A percentile compares a stretch with the other conserved stretches of the same genome.
Conservation (phyloP, 2,329 filamentous ascomycete species). For the Penicillium sp. region DNA sequence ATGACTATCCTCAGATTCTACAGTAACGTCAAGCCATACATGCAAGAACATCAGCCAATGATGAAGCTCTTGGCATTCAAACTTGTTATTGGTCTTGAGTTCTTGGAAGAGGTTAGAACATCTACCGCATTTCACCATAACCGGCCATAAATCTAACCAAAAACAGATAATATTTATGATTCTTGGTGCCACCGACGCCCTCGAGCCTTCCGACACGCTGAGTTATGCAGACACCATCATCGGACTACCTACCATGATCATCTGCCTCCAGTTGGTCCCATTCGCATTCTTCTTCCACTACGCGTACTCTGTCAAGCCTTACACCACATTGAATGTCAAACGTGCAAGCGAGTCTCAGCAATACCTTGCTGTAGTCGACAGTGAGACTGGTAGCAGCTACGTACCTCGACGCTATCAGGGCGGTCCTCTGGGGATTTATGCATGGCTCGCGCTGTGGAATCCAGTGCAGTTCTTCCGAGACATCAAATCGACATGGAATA, state of each 20-base stretch:
- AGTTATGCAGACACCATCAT: conserved; percentile 36
- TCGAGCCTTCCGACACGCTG: conserved; percentile 28
- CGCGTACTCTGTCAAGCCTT: conserved; percentile 32
- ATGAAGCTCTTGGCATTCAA: conserved; percentile 42
- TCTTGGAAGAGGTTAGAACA: conserved; percentile 33
- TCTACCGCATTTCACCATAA: neutral
- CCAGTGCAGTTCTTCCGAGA: conserved; percentile 10
- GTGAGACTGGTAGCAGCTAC: neutral
- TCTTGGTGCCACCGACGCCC: conserved; percentile 25
- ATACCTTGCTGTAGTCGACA: conserved; percentile 9
- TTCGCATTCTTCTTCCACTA: conserved; percentile 37
- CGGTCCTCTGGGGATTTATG: conserved; percentile 13
- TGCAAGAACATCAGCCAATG: conserved; percentile 35
- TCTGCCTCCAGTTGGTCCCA: conserved; percentile 37
- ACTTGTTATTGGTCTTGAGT: conserved; percentile 35
- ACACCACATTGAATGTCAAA: conserved; percentile 9
- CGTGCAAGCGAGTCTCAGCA: neutral
- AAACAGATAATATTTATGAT: conserved; percentile 35
- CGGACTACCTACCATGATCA: conserved; percentile 35
- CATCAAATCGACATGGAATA: conserved; percentile 10
- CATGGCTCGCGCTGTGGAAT: conserved; percentile 17
- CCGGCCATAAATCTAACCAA: conserved; percentile 6
- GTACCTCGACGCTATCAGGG: conserved; percentile 14
- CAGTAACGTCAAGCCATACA: conserved; percentile 24
- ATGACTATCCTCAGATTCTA: conserved; percentile 34